phyloP scores from a whole-genome alignment of 139 green algal genomes.

The Microglena sp. region DNA sequence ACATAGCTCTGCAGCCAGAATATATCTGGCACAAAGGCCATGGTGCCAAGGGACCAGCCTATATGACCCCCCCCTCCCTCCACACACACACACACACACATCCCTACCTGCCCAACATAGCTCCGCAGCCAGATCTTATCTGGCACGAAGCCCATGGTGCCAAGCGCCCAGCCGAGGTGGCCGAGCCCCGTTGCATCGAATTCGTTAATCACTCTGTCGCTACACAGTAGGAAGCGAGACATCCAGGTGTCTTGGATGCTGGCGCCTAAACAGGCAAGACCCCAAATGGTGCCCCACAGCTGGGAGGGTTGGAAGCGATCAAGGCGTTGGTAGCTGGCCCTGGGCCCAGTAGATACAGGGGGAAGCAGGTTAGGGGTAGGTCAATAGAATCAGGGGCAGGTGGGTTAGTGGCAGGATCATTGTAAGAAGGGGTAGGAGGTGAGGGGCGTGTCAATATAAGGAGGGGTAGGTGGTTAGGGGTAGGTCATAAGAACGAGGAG shows the following conservation, averaged over 20 bases:
- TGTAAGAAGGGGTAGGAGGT: too few species aligned
- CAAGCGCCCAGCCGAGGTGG: constrained; percentile 8
- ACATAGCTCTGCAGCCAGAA: too few species aligned
- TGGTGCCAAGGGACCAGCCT: too few species aligned
- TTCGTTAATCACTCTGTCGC: constrained; percentile 2
- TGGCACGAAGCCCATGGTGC: constrained; percentile 2
- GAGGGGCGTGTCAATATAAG: too few species aligned
- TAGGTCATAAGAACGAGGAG: too few species aligned
- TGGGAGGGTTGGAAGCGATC: constrained; percentile 5
- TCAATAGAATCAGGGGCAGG: too few species aligned
- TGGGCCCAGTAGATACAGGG: too few species aligned
- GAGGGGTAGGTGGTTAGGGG: too few species aligned
- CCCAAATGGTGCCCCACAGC: constrained; percentile 16
- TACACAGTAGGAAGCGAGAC: constrained; percentile 2
- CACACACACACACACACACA: neutral
- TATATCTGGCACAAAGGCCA: too few species aligned
- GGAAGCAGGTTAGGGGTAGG: too few species aligned
- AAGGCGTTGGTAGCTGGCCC: neutral
- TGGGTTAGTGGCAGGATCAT: too few species aligned
- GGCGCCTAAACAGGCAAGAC: neutral
- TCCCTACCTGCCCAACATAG: neutral
- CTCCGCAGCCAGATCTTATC: constrained; percentile 9
- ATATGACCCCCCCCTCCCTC: too few species aligned
- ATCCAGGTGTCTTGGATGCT: constrained; percentile 2
- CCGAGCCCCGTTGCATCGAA: constrained; percentile 7